Conservation (phyloP, 768 basidiomycete species). For the Candolleomyces aberdarensis region DNA sequence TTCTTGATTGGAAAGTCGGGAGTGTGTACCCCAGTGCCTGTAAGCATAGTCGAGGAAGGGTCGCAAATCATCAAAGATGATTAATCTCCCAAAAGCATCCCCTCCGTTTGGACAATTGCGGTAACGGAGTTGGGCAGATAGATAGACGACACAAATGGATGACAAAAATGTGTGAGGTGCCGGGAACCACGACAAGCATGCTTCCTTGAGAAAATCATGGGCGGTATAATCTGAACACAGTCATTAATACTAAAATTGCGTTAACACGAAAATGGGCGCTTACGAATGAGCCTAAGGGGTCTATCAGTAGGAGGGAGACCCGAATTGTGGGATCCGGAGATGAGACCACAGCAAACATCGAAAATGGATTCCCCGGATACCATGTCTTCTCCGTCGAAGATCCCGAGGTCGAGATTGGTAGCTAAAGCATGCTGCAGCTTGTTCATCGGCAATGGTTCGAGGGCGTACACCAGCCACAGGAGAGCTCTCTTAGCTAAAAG, state of each 20-base stretch:
- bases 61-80: not conserved
- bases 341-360: constrained; percentile 1
- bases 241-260: no score
- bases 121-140: not conserved
- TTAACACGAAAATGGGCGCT: not conserved
- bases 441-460: not conserved
- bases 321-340: not conserved
- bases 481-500: not conserved
- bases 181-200: not conserved
- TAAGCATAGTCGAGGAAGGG: not conserved
- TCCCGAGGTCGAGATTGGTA: not conserved
- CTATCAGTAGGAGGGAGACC: not conserved
- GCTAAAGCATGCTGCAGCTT: not conserved
- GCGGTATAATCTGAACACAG: constrained; percentile 1
- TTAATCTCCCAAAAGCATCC: not conserved
- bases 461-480: not conserved
- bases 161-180: not conserved
- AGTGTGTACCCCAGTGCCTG: not conserved
- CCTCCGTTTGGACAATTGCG: not conserved
- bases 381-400: not conserved
- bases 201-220: not conserved
- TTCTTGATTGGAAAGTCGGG: not conserved
- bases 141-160: not conserved
- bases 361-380: not conserved
- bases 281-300: not conserved